Conservation (phyloP, 257 asterid genomes). For the Scutellaria minor region DNA sequence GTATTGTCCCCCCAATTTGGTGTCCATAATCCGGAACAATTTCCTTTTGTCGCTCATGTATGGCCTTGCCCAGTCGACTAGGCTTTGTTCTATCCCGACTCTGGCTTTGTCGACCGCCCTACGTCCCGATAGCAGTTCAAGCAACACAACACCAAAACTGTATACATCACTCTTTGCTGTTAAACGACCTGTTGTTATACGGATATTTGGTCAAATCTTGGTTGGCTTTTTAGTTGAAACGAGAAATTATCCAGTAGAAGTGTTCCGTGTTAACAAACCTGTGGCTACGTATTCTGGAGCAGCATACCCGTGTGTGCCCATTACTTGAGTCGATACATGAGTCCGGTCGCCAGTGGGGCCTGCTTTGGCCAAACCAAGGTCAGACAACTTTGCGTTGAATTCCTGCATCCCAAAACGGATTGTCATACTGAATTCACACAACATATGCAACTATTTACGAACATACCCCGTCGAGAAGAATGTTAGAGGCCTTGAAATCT, state of each 20-base stretch:
- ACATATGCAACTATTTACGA: background rate
- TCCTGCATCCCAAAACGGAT: constrained; percentile 47
- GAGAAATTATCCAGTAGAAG: too few relatives aligned
- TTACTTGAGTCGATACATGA: constrained; percentile 78
- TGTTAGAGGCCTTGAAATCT: constrained; percentile 73
- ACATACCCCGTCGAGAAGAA: constrained; percentile 71
- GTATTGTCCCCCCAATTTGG: constrained; percentile 63
- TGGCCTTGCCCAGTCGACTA: constrained; percentile 81
- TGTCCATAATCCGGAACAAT: constrained; percentile 70
- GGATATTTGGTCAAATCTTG: background rate
- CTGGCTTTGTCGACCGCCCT: constrained; percentile 59
- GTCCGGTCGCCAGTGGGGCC: constrained; percentile 75
- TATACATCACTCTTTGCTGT: constrained; percentile 63
- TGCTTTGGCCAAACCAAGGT: constrained; percentile 69
- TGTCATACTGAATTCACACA: background rate
- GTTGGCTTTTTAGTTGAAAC: background rate
- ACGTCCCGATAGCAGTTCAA: constrained; percentile 67
- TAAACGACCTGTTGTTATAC: constrained; percentile 54
- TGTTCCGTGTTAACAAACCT: constrained; percentile 36
- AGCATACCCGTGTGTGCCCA: constrained; percentile 76
- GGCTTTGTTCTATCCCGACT: constrained; percentile 57
- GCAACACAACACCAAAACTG: constrained; percentile 77
- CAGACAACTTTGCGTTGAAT: constrained; percentile 66
- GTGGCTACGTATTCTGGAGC: constrained; percentile 84
- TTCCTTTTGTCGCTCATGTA: constrained; percentile 62